Evolutionary conservation across 1,284 basidiomycete species (phyloP).

Genomic region (Microbotryum scabiosae): DNA sequence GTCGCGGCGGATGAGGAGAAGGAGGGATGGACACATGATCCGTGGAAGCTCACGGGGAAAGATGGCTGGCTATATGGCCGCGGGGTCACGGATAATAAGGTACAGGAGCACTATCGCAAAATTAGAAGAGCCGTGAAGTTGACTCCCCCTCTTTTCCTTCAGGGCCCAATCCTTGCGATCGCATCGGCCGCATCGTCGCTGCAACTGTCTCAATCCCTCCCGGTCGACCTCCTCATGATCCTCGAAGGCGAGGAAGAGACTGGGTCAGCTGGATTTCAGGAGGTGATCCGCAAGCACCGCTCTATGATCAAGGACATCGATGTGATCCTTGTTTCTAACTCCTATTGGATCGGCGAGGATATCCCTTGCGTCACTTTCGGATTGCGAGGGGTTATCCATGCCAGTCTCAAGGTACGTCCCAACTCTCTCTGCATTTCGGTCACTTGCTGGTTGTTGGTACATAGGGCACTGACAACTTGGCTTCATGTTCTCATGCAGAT

Average conservation of each 20-base stretch:
- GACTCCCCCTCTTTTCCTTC: conserved; percentile 47
- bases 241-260: conserved; percentile 95
- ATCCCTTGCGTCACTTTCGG: conserved; percentile 95
- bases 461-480: conserved; percentile 53
- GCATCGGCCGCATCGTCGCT: conserved; percentile 82
- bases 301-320: conserved; percentile 72
- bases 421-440: background rate
- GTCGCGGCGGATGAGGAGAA: conserved; percentile 51
- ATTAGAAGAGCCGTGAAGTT: background rate
- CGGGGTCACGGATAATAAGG: conserved; percentile 53
- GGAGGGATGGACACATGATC: conserved; percentile 63
- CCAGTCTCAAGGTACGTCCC: conserved; percentile 55
- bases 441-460: conserved; percentile 35
- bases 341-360: conserved; percentile 91
- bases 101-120: background rate
- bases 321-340: conserved; percentile 78
- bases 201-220: conserved; percentile 61
- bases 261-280: conserved; percentile 74
- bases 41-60: conserved; percentile 70
- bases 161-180: conserved; percentile 85
- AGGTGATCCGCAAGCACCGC: conserved; percentile 66
- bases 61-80: conserved; percentile 93
- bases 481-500: conserved; percentile 17
- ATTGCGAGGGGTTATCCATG: conserved; percentile 70
- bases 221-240: conserved; percentile 78